These are phyloP conservation scores for Maudiozyma pseudohumilis DNA, from an alignment of 805 yeast species.

Conservation along the genomic window DNA sequence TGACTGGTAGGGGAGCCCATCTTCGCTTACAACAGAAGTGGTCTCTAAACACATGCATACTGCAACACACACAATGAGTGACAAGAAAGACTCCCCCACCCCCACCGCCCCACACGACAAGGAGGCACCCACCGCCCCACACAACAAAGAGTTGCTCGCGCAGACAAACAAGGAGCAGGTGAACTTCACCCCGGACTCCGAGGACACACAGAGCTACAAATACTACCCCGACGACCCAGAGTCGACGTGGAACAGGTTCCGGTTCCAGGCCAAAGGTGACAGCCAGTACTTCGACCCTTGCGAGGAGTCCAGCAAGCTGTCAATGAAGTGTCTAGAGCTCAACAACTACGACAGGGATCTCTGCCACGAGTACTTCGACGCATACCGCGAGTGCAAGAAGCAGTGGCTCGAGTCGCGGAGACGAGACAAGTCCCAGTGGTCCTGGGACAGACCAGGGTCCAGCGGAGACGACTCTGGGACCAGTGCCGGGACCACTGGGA, in stretches of 20 bases:
- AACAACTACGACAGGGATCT: conserved; percentile 60
- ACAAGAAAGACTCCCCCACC: too few species aligned
- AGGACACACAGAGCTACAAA: conserved; percentile 15
- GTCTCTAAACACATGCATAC: too few species aligned
- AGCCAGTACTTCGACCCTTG: conserved; percentile 90
- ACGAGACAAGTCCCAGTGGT: conserved; percentile 27
- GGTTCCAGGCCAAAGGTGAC: conserved; percentile 66
- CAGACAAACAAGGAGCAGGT: conserved; percentile 4
- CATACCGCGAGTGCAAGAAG: conserved; percentile 85
- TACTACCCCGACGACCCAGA: conserved; percentile 79
- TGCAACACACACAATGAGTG: too few species aligned
- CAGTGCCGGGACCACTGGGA: background rate
- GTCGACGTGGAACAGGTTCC: conserved; percentile 52
- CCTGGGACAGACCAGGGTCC: conserved; percentile 7
- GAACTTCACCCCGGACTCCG: conserved; percentile 6
- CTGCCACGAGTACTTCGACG: conserved; percentile 79
- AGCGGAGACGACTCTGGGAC: too few species aligned
- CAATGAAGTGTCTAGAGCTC: conserved; percentile 70
- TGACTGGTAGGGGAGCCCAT: too few species aligned
- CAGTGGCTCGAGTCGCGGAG: conserved; percentile 48
- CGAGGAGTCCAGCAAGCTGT: conserved; percentile 78
- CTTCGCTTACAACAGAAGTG: too few species aligned
- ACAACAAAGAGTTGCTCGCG: background rate
- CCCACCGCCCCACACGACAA: too few species aligned
- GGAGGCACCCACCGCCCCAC: too few species aligned